Evolutionary conservation across 352 stramenopile species (phyloP), one percentile per base, ranked within the genome.

Genomic region (Phytopythium kandeliae): DNA sequence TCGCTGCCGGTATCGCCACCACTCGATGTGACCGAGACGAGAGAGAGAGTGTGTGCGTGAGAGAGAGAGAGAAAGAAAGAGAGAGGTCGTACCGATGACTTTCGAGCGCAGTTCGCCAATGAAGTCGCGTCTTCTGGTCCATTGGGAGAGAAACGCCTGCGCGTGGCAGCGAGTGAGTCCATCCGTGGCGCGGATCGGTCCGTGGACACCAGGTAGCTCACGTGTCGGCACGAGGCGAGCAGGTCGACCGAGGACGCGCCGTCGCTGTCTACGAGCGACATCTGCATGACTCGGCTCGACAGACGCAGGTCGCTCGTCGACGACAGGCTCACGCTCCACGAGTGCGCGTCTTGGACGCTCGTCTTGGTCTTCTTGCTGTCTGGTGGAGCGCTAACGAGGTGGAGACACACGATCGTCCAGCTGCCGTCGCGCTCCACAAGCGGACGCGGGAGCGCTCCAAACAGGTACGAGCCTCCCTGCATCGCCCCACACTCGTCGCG

Each of bases 261-360:
- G 25, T 65, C 59, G 55, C 49, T 75, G 17, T 7, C 9, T 3
- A 65, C 55, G 28, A 47, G 26, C 8, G 59, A 51, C 5, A 35
- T 51, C 15, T 74, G 62, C n/a, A 57, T 68, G 24, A 81, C 62
- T 61, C 67, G 70, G 38, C 65, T 71, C 5, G 70, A 81, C 26
- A 81, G 37, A 15, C 24, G 9, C 57, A 81, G 61, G 36, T 25
- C 45, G 15, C 34, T 17, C 0, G 70, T 52, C 70, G 67, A 81
- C 31, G 77, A 54, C 16, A 81, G 7, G 26, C 41, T 41, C 19
- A 44, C 41, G 0, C 26, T 25, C 15, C 41, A 53, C 9, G 46
- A 30, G 31, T 13, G 12, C 13, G 30, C 42, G 10, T 42, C 44
- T 16, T 24, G 24, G 13, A 11, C 12, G 46, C 34, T 28, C 12